Conservation (phyloP, 225 moss, liverwort and hornwort genomes). For the Marchantia polymorpha region DNA sequence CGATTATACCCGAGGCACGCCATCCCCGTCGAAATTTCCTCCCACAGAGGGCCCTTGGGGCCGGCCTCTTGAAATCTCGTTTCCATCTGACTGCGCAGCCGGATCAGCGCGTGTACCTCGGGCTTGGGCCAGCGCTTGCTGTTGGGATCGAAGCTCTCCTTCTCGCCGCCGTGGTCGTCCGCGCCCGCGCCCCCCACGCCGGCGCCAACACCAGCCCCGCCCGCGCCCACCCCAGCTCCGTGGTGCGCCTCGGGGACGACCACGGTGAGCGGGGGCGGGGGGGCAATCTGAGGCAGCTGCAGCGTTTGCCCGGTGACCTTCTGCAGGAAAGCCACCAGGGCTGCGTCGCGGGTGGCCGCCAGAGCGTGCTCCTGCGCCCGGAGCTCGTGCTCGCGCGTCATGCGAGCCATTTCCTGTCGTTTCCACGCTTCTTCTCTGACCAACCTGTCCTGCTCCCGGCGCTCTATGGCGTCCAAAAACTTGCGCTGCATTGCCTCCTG, state of each 20-base stretch:
- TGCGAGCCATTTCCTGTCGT: conserved; percentile 77
- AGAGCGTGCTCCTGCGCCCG: conserved; percentile 79
- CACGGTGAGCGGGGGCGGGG: conserved; percentile 43
- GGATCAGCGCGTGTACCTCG: conserved; percentile 83
- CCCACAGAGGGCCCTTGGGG: conserved; percentile 90
- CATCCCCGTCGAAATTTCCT: conserved; percentile 95
- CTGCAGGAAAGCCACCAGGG: conserved; percentile 84
- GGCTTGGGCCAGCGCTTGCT: conserved; percentile 97
- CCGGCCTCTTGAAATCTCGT: conserved; percentile 93
- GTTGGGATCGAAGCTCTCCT: conserved; percentile 72
- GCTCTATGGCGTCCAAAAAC: conserved; percentile 87
- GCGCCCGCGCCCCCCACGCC: not conserved
- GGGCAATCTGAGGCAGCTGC: conserved; percentile 64
- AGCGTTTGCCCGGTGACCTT: conserved; percentile 89
- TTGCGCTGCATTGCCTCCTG: conserved; percentile 96
- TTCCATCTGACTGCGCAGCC: conserved; percentile 90
- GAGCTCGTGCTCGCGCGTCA: conserved; percentile 75
- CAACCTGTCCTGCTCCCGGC: conserved; percentile 86
- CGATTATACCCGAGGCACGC: conserved; percentile 89
- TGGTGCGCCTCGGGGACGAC: conserved; percentile 41
- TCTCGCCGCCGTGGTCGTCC: conserved; percentile 63
- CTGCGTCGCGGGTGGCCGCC: conserved; percentile 81
- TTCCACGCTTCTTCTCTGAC: conserved; percentile 82
- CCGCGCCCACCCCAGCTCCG: not conserved
- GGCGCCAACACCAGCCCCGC: not conserved